These are phyloP conservation scores for Micractinium sp. DNA, from an alignment of 139 green algal species.

Conservation along the genomic window DNA sequence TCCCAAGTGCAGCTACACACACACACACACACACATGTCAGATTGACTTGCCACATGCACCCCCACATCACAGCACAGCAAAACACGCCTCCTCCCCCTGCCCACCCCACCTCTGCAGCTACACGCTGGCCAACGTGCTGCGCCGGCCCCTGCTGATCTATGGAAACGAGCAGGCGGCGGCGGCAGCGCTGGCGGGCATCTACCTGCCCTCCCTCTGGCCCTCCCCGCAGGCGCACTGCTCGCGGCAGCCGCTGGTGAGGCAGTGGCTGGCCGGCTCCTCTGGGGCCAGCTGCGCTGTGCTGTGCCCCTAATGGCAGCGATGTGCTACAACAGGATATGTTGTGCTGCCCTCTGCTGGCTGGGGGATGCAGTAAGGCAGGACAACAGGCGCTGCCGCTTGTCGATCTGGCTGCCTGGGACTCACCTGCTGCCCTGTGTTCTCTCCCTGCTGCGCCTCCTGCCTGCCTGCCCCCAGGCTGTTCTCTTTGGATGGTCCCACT, in stretches of 20 bases:
- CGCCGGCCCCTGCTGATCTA: slow-evolving; percentile 28
- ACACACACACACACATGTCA: too few species aligned
- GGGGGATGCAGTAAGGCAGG: neutral
- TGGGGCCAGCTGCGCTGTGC: too few species aligned
- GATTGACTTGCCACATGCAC: too few species aligned
- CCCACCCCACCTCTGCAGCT: neutral
- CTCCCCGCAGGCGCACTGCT: slow-evolving; percentile 1
- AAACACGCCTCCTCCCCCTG: neutral
- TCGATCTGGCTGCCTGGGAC: neutral
- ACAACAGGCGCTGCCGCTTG: neutral
- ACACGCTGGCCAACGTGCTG: slow-evolving; percentile 36
- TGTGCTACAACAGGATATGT: neutral
- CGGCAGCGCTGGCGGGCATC: slow-evolving; percentile 21
- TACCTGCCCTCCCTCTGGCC: slow-evolving; percentile 34
- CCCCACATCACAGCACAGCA: too few species aligned
- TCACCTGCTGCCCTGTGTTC: neutral
- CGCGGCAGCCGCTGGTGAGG: slow-evolving; percentile 15
- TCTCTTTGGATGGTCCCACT: slow-evolving; percentile 29
- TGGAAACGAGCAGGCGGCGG: slow-evolving; percentile 3
- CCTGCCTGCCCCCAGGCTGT: neutral
- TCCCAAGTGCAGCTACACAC: too few species aligned
- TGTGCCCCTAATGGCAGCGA: neutral
- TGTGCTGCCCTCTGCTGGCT: neutral
- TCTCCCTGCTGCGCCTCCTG: neutral
- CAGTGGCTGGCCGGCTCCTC: neutral